Conservation (phyloP, 2,329 filamentous ascomycete species). For the Neonectria coccinea region DNA sequence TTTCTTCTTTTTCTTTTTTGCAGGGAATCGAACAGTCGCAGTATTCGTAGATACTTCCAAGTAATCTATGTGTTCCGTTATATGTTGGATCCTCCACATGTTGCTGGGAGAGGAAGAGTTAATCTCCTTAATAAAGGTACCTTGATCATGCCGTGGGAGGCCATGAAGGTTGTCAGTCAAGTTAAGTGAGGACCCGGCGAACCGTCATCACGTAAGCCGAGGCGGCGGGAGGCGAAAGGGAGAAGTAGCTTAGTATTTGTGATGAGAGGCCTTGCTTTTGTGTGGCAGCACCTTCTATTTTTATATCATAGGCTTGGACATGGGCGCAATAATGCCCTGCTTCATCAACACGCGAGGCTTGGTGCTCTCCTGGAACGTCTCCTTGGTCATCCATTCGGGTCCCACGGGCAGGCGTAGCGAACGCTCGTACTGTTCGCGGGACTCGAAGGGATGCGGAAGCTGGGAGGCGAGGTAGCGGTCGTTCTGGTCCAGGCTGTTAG, state of each 20-base stretch:
- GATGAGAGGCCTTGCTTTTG: background rate
- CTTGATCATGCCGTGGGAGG: background rate
- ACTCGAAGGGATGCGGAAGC: constrained; percentile 92
- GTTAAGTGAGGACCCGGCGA: background rate
- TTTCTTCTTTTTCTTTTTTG: background rate
- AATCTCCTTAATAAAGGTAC: background rate
- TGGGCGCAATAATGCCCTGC: constrained; percentile 88
- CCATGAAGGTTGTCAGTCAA: background rate
- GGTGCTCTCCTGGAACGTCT: constrained; percentile 88
- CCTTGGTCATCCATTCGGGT: constrained; percentile 96
- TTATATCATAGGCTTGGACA: constrained; percentile 77
- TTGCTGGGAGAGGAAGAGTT: background rate
- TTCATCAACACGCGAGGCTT: constrained; percentile 92
- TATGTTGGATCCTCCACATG: background rate
- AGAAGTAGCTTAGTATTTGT: constrained; percentile 29
- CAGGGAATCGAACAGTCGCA: background rate
- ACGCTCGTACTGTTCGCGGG: constrained; percentile 87
- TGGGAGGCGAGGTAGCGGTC: constrained; percentile 86
- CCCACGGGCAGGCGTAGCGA: constrained; percentile 88
- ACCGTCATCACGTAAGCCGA: background rate
- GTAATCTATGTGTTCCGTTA: background rate
- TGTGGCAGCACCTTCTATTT: constrained; percentile 18
- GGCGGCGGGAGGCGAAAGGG: background rate
- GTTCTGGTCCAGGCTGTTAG: constrained; percentile 65
- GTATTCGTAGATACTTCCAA: background rate